phyloP scores from a whole-genome alignment of 768 basidiomycete genomes.

The Symmetrospora coprosmae region DNA sequence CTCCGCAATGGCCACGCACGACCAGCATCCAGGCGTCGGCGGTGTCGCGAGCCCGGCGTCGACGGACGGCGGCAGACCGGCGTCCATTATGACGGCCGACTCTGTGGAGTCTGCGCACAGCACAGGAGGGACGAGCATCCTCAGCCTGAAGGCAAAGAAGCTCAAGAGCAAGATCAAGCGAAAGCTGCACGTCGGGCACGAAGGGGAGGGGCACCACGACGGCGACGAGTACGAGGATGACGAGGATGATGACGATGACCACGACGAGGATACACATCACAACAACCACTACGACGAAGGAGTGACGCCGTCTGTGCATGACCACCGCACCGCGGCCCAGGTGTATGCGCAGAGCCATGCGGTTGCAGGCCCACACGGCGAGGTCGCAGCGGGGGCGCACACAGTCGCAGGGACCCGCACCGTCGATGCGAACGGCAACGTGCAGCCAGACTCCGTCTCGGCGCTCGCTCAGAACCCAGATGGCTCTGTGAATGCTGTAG shows the following conservation, averaged over 20 bases:
- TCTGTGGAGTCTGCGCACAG: background rate
- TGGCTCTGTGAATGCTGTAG: background rate
- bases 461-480: background rate
- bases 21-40: background rate
- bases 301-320: background rate
- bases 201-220: background rate
- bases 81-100: background rate
- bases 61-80: background rate
- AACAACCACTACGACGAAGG: background rate
- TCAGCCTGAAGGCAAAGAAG: background rate
- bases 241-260: constrained; percentile 7
- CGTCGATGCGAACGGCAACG: background rate
- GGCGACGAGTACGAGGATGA: background rate
- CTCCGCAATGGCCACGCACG: background rate
- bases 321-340: background rate
- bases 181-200: constrained; percentile 7
- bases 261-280: background rate
- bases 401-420: background rate
- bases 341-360: background rate
- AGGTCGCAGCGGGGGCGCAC: background rate
- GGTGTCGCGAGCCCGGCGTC: background rate
- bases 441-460: background rate
- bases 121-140: too few relatives aligned
- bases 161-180: background rate
- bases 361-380: too few relatives aligned